Conservation (phyloP, 768 basidiomycete genomes). For the Mycena haematopus region DNA sequence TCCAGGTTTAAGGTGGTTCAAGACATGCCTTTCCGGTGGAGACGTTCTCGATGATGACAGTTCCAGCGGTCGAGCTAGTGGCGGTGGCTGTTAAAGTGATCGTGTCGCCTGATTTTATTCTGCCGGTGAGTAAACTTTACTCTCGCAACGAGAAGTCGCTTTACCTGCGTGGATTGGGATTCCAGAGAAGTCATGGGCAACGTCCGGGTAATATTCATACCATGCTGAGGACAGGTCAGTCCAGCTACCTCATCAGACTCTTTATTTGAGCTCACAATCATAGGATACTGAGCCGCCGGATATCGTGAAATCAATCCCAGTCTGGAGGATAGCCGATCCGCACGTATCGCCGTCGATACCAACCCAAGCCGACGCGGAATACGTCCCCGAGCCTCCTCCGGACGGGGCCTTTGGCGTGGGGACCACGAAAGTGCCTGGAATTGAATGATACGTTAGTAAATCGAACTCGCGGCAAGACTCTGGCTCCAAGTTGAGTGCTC, state of each 20-base stretch:
- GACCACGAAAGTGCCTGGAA: constrained; percentile 12
- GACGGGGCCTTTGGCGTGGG: constrained; percentile 4
- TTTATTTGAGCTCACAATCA: background rate
- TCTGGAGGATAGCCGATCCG: constrained; percentile 1
- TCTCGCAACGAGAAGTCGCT: no score
- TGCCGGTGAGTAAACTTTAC: no score
- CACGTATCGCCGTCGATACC: constrained; percentile 17
- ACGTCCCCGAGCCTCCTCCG: constrained; percentile 1
- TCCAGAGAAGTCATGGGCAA: background rate
- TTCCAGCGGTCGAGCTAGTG: constrained; percentile 5
- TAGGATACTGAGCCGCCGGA: background rate
- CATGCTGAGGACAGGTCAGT: constrained; percentile 8
- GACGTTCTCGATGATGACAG: constrained; percentile 6
- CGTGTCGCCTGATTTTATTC: constrained; percentile 5
- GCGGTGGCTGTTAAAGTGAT: constrained; percentile 3
- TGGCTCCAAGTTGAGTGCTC: background rate
- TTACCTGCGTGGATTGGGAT: no score
- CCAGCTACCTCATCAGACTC: background rate
- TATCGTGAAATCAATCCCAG: constrained; percentile 11
- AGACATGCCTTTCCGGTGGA: constrained; percentile 6
- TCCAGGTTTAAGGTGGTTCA: no score
- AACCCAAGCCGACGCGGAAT: constrained; percentile 14
- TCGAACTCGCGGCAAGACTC: background rate
- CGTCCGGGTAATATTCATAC: background rate
- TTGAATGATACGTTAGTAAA: background rate